phyloP scores from a whole-genome alignment of 169 alveolate genomes.

The Pseudocohnilembus persalinus region DNA sequence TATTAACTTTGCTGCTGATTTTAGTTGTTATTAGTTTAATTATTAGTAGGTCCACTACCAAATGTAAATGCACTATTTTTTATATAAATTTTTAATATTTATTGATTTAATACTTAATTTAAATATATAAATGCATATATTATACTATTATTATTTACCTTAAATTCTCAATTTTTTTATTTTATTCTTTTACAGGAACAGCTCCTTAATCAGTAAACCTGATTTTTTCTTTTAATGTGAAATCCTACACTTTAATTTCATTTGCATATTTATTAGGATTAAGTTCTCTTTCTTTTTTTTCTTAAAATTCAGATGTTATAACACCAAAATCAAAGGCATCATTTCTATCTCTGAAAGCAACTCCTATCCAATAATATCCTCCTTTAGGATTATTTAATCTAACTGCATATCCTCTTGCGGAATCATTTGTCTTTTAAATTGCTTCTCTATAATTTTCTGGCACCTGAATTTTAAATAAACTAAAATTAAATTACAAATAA shows the following conservation, averaged over 20 bases:
- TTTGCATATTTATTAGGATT: constrained; percentile 24
- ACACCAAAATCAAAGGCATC: constrained; percentile 34
- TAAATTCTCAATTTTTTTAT: no score
- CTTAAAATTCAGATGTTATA: not conserved
- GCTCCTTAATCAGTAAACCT: not conserved
- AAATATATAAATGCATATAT: not conserved
- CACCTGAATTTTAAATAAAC: not conserved
- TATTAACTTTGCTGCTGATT: not conserved
- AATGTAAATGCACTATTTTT: not conserved
- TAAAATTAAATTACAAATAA: no score
- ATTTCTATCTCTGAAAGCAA: constrained; percentile 38
- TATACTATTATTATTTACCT: no score
- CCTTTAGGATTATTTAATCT: constrained; percentile 28
- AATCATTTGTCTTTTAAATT: constrained; percentile 23
- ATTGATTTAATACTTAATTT: no score
- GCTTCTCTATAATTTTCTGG: constrained; percentile 24
- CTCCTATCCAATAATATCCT: constrained; percentile 25
- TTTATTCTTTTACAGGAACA: not conserved
- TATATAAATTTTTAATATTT: no score
- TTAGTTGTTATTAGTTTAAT: not conserved
- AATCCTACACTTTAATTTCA: constrained; percentile 17
- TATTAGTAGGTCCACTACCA: not conserved
- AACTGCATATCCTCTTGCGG: constrained; percentile 32
- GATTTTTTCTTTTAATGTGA: constrained; percentile 6
- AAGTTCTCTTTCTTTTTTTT: constrained; percentile 16